Conservation (phyloP, 768 basidiomycete genomes). For the Kwoniella sp. region DNA sequence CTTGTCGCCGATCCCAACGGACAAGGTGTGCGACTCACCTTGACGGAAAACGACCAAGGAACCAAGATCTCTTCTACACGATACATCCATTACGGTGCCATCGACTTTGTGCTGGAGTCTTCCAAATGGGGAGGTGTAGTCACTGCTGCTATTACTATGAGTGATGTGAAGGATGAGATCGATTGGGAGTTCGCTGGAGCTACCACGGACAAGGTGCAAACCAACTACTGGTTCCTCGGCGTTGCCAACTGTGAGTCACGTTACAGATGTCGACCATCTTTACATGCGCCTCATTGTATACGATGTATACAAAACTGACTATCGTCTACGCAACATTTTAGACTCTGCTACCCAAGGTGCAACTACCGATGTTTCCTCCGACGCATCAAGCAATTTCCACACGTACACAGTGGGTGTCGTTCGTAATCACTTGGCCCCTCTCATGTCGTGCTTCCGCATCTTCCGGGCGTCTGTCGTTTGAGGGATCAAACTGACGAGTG, state of each 20-base stretch:
- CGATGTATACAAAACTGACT: not conserved
- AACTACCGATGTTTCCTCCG: constrained; percentile 23
- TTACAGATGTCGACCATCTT: too few species aligned
- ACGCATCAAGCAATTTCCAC: constrained; percentile 37
- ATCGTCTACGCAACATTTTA: constrained; percentile 1
- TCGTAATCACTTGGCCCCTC: too few species aligned
- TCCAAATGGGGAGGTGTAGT: constrained; percentile 79
- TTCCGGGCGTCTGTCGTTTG: too few species aligned
- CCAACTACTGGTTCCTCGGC: constrained; percentile 61
- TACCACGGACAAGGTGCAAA: constrained; percentile 68
- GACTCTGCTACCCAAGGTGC: constrained; percentile 39
- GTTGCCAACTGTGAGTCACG: constrained; percentile 46
- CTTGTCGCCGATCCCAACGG: constrained; percentile 32
- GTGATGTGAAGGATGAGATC: constrained; percentile 63
- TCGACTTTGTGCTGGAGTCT: constrained; percentile 61
- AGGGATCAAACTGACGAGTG: too few species aligned
- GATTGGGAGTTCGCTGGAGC: constrained; percentile 54
- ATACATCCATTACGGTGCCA: constrained; percentile 77
- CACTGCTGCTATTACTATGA: constrained; percentile 71
- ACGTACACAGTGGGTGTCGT: constrained; percentile 34
- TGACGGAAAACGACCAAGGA: constrained; percentile 71
- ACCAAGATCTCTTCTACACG: constrained; percentile 76
- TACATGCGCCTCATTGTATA: too few species aligned
- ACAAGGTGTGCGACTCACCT: constrained; percentile 58
- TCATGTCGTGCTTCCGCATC: too few species aligned